Conservation (phyloP, 208 protist genomes). For the Crithidia fasciculata region DNA sequence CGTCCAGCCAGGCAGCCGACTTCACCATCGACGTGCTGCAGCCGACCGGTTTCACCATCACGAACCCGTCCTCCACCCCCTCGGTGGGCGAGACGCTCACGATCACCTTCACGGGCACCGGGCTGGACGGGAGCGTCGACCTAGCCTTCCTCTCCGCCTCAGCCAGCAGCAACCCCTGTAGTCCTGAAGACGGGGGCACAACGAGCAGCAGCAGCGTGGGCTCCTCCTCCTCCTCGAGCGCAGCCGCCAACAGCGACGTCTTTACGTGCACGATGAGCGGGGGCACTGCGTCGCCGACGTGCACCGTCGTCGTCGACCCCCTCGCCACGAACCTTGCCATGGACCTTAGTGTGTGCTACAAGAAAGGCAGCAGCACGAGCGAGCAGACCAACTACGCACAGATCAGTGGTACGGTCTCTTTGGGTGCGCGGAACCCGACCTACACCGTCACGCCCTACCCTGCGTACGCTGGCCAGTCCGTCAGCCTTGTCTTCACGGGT, state of each 20-base stretch:
- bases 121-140: constrained; percentile 59
- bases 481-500: constrained; percentile 60
- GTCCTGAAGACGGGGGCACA: neutral
- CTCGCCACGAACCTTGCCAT: constrained; percentile 48
- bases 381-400: constrained; percentile 59
- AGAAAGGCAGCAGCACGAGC: constrained; percentile 33
- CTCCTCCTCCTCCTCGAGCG: neutral
- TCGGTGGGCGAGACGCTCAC: constrained; percentile 55
- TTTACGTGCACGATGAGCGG: constrained; percentile 55
- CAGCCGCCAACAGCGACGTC: constrained; percentile 8
- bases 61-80: constrained; percentile 32
- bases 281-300: constrained; percentile 43
- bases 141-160: constrained; percentile 64
- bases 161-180: constrained; percentile 40
- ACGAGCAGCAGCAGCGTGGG: neutral
- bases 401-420: constrained; percentile 49
- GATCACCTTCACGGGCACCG: constrained; percentile 67
- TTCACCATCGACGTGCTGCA: constrained; percentile 86
- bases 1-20: constrained; percentile 39
- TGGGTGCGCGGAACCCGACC: constrained; percentile 75
- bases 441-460: constrained; percentile 68
- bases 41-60: constrained; percentile 69
- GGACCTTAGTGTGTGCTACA: constrained; percentile 76
- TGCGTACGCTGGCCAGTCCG: constrained; percentile 70
- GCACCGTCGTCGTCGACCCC: constrained; percentile 71